These are phyloP conservation scores for Ophiobolus disseminans DNA, from an alignment of 2,329 filamentous ascomycete species.

Conservation along the genomic window DNA sequence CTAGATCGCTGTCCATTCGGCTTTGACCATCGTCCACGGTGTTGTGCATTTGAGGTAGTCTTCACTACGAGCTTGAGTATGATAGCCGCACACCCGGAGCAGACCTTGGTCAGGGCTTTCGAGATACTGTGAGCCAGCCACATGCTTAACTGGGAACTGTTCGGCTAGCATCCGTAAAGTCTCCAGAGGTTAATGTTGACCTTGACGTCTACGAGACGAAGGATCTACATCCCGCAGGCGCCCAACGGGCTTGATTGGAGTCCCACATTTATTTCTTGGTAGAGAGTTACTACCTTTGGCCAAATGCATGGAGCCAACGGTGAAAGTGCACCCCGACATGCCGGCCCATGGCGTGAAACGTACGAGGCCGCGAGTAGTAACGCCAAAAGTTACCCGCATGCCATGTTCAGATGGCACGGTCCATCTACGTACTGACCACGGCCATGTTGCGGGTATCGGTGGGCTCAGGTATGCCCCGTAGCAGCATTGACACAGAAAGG, in stretches of 20 bases:
- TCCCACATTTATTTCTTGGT: conserved; percentile 1
- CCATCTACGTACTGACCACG: conserved; percentile 14
- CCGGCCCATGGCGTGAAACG: conserved; percentile 18
- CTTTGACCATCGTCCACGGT: no score
- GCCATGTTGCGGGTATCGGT: conserved; percentile 29
- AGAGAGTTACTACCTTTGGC: conserved; percentile 1
- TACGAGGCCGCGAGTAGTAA: conserved; percentile 4
- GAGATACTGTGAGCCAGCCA: background rate
- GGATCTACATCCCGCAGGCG: conserved; percentile 15
- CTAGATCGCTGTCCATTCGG: no score
- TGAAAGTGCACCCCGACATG: conserved; percentile 20
- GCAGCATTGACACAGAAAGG: no score
- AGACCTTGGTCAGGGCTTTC: background rate
- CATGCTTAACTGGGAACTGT: conserved; percentile 3
- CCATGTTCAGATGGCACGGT: background rate
- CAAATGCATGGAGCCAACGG: conserved; percentile 14
- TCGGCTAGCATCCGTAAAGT: conserved; percentile 18
- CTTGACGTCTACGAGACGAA: conserved; percentile 5
- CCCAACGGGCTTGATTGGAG: conserved; percentile 6
- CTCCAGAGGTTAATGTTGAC: conserved; percentile 6
- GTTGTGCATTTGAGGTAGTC: background rate
- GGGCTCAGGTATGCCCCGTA: conserved; percentile 9
- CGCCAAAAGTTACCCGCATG: background rate
- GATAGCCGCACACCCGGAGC: background rate
- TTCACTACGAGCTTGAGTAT: background rate